Evolutionary conservation across 257 asterid genomes (phyloP), one percentile per base, ranked within the genome.

Genomic region (Solanum peruvianum): DNA sequence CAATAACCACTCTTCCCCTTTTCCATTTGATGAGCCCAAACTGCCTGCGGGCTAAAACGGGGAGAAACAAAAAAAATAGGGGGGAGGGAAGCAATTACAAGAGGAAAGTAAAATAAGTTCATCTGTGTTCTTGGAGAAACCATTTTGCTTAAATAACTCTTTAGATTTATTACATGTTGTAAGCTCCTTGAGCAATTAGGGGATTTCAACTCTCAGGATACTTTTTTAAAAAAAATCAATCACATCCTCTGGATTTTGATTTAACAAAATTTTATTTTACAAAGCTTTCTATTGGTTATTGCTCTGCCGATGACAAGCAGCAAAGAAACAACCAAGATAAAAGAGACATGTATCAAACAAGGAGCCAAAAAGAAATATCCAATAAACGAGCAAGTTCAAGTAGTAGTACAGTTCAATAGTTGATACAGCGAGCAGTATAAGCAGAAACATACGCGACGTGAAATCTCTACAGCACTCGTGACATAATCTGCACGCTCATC

Each of bases 381-480:
- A 16, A 80, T 47, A 72, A 88, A 58, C 37, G 67, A 86, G 75
- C 39, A 29, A 70, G 52, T 78, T 85, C 84, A 88, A 67, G 82
- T 13, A 52, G 76, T 14, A 70, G 81, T 86, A 84, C 45, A 21
- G 71, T 44, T 62, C 52, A 83, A 44, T 52, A 81, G 42, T 39
- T 85, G 82, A 83, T 58, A 81, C 45, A 85, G 64, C 62, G 64
- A 41, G 88, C 71, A 33, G 76, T 95, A 39, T 37, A 18, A 37
- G 41, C 56, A 85, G 71, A 69, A 31, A 71, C 69, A 3, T 85
- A 97, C 99, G 95, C 98, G 91, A 86, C 97, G 98, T 33, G 91
- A 88, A 90, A 93, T 88, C 86, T 89, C 91, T 85, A 87, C 93
- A 41, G 94, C 95, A 91, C 92, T 86, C 62, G 62, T 52, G n/a